Base-by-base conservation (phyloP, 257 asterid species). In the Salvia splendens region DNA sequence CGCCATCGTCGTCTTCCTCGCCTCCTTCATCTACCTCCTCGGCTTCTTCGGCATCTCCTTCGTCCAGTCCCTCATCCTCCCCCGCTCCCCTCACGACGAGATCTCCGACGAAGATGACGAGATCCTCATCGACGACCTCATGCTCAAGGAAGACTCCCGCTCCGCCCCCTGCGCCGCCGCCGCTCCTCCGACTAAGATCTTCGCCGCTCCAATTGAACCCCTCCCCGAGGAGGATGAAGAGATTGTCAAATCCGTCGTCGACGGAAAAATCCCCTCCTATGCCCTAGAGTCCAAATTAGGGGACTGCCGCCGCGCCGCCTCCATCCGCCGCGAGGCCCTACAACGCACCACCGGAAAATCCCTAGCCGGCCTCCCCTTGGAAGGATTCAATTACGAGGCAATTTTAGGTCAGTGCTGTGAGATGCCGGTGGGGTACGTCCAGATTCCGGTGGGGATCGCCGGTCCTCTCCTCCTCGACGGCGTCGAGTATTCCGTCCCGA, bases 351-450 rank as follows among this genome's bases (percentile, higher is more conserved):
- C 77, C 14, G 82, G 84, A 0, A 77, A 73, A 61, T 80, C 84
- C 28, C 67, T 80, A 0, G 15, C 54, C 0, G 85, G 85, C 2
- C 53, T 80, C 17, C 85, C 85, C 7, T 38, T 80, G 28, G 82
- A 77, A n/a, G 82, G 82, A 17, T 80, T 80, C 67, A 65, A 80
- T 65, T 80, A 80, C 74, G 76, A 73, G 12, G 51, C 82, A 12
- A 80, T 80, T 10, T 61, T 77, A 11, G 85, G 85, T 0, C 85
- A 80, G 77, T 80, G 85, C 74, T 77, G 85, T 17, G 85, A 80
- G 45, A 77, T 80, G 85, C 85, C 85, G 11, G 85, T 80, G 53
- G 85, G 85, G 48, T 80, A 80, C 73, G 73, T 80, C 33, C 85
- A 80, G 73, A 77, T 80, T 11, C 85, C 85, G 3, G 85, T 80